A percentile compares a stretch with the other conserved stretches of the same genome.
These are phyloP conservation scores for Entomortierella parvispora DNA, from an alignment of 192 early-diverging fungal genomes.

Conservation along the genomic window DNA sequence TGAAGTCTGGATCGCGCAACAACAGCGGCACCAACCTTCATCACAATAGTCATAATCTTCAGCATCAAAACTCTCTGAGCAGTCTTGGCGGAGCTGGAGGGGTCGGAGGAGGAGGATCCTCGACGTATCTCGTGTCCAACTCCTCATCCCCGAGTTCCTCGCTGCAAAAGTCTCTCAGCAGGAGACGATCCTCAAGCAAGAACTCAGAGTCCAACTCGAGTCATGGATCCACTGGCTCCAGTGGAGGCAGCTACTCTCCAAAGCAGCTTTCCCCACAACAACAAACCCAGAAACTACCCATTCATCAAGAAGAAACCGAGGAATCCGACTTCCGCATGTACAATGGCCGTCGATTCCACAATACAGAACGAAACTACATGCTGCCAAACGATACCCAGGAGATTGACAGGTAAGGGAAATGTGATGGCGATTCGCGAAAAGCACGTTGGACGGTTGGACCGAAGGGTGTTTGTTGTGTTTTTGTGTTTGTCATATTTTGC, in stretches of 20 bases:
- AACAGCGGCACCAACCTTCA: conserved; percentile 15
- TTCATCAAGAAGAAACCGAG: conserved; percentile 25
- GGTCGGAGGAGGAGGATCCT: no score
- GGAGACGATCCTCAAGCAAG: conserved; percentile 33
- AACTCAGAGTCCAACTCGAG: conserved; percentile 8
- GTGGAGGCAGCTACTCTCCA: neutral
- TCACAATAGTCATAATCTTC: neutral
- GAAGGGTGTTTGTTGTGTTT: neutral
- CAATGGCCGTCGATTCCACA: conserved; percentile 42
- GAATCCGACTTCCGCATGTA: conserved; percentile 10
- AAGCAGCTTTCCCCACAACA: neutral
- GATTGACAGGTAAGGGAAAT: conserved; percentile 33
- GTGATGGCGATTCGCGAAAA: neutral
- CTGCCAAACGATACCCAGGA: conserved; percentile 38
- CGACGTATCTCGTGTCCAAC: no score
- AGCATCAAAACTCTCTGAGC: neutral
- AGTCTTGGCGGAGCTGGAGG: neutral
- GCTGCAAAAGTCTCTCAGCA: conserved; percentile 29
- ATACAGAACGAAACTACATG: conserved; percentile 29
- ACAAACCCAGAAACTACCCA: conserved; percentile 8
- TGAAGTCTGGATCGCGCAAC: conserved; percentile 18
- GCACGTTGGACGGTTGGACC: neutral
- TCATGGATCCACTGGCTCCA: conserved; percentile 16
- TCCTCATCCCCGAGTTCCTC: neutral
- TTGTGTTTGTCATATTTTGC: no score